Base-by-base conservation (phyloP, 495 filamentous ascomycete species). In the Darksidea phi region DNA sequence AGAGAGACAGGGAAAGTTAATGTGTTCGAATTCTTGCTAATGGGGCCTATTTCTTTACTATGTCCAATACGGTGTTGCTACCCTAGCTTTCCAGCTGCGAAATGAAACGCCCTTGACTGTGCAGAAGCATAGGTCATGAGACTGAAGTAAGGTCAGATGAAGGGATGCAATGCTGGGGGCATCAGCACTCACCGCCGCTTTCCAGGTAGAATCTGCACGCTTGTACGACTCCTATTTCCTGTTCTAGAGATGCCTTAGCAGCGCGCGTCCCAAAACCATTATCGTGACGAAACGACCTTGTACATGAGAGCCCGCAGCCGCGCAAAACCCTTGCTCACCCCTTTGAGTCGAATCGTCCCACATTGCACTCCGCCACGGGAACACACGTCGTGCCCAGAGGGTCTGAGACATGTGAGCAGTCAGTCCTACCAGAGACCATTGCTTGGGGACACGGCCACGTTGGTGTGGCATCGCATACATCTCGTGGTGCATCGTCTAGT, bases 401-500 rank as follows among this genome's bases (percentile, higher is more conserved):
- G 60, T 53, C 60, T 52, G 38, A 53, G 53, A 63, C 60, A 63
- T 50, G 53, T 51, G 47, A 47, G 21, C 54, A 63, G 5, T 20
- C n/a, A 25, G 53, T 57, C n/a, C 42, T 18, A 57, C 53, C 23
- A 24, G 24, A 36, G 53, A 26, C 12, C n/a, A 54, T 28, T n/a
- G 15, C 41, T 43, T 15, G 15, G 25, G n/a, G 32, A 34, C 26
- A 48, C 42, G 8, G 23, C 53, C 60, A 57, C 53, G 54, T 57
- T 57, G 34, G 36, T 8, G 57, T 13, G 37, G 25, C 12, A 25
- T 53, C 52, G 60, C 47, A 57, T 38, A 47, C 20, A 63, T 52
- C 53, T 63, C 54, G 54, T 63, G 60, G 53, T 63, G 60, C 60
- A 63, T 63, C 20, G 49, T 51, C 60, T 63, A 63, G 60, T 24